Percentiles rank a stretch among this genome's conserved stretches.
phyloP scores from a whole-genome alignment of 495 filamentous ascomycete species.

The Talaromyces borbonicus region DNA sequence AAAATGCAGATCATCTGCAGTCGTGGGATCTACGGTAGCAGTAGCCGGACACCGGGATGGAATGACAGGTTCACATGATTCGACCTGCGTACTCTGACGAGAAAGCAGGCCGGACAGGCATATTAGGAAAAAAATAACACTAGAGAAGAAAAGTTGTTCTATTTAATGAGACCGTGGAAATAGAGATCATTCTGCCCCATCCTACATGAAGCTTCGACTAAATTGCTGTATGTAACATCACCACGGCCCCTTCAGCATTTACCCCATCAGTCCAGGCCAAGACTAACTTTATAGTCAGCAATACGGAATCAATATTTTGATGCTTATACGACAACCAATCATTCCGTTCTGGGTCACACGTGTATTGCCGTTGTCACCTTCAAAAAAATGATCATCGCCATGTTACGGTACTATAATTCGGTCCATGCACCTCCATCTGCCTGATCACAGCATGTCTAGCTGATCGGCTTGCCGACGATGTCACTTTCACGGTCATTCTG shows the following conservation, averaged over 20 bases:
- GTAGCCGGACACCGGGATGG: too few species aligned
- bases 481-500: neutral
- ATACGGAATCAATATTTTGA: neutral
- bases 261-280: neutral
- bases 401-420: too few species aligned
- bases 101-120: too few species aligned
- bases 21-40: too few species aligned
- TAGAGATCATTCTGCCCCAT: neutral
- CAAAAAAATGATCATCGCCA: too few species aligned
- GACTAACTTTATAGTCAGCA: neutral
- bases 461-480: neutral
- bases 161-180: too few species aligned
- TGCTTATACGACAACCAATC: neutral
- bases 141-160: too few species aligned
- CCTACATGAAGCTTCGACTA: neutral
- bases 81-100: too few species aligned
- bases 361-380: neutral
- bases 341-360: neutral
- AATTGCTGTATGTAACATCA: neutral
- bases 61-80: too few species aligned
- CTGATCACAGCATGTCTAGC: neutral
- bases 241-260: neutral
- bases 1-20: slow-evolving; percentile 2
- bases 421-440: too few species aligned
- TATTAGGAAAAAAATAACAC: too few species aligned